Evolutionary conservation across 306 rosid genomes (phyloP).

Genomic region (Sphenostylis stenocarpa): DNA sequence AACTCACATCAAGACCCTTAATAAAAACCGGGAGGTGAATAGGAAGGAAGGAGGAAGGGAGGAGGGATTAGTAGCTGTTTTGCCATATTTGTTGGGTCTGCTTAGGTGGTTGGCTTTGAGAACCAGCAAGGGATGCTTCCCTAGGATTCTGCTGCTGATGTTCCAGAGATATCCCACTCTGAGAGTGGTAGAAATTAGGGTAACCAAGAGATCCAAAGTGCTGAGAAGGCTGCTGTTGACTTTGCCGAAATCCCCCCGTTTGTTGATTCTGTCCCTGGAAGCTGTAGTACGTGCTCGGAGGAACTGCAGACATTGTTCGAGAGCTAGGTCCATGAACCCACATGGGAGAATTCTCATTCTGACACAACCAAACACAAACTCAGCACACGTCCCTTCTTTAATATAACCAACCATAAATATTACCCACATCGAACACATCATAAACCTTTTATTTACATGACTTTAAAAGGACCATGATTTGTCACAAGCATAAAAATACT

Average conservation of each 20-base stretch:
- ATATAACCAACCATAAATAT: background rate
- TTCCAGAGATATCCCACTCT: slow-evolving; percentile 75
- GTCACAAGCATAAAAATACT: too few relatives aligned
- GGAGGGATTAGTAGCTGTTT: slow-evolving; percentile 74
- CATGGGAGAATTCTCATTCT: slow-evolving; percentile 92
- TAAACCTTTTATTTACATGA: background rate
- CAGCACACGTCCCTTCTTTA: slow-evolving; percentile 4
- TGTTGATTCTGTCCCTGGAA: slow-evolving; percentile 97
- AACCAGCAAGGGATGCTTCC: slow-evolving; percentile 71
- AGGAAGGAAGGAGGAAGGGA: background rate
- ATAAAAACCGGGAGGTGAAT: slow-evolving; percentile 59
- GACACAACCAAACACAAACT: slow-evolving; percentile 20
- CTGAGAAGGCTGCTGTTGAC: slow-evolving; percentile 82
- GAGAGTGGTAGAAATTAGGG: slow-evolving; percentile 85
- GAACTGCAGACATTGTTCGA: slow-evolving; percentile 84
- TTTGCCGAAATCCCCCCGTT: slow-evolving; percentile 78
- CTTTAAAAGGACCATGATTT: background rate
- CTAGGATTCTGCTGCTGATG: slow-evolving; percentile 85
- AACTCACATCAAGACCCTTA: slow-evolving; percentile 62
- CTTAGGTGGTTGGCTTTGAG: slow-evolving; percentile 84
- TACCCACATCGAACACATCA: background rate
- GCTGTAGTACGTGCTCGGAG: slow-evolving; percentile 77
- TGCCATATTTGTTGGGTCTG: slow-evolving; percentile 98
- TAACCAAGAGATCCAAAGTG: slow-evolving; percentile 70
- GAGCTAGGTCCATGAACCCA: slow-evolving; percentile 99